Evolutionary conservation across 306 rosid species (phyloP).

Genomic region (peach (Prunus persica)): Prunus_persica_NCBIv2 NC_034014.1:25362501-25363000

Average conservation of each 20-base stretch:
- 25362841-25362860: neutral
- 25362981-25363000: too few relatives aligned
- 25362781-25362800: neutral
- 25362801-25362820: neutral
- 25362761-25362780: neutral
- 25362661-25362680: too few relatives aligned
- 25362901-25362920: neutral
- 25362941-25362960: neutral
- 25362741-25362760: too few relatives aligned
- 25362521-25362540: too few relatives aligned
- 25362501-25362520: too few relatives aligned
- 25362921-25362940: neutral
- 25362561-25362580: too few relatives aligned
- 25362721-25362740: too few relatives aligned
- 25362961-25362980: neutral
- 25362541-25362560: too few relatives aligned
- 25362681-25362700: too few relatives aligned
- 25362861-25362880: neutral
- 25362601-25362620: neutral
- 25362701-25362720: too few relatives aligned
- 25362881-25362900: conserved; percentile 1
- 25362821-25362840: neutral
- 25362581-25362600: too few relatives aligned
- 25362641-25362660: neutral
- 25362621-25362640: neutral